Conservation (phyloP, 305 asterid species). For the Fraxinus latifolia region DNA sequence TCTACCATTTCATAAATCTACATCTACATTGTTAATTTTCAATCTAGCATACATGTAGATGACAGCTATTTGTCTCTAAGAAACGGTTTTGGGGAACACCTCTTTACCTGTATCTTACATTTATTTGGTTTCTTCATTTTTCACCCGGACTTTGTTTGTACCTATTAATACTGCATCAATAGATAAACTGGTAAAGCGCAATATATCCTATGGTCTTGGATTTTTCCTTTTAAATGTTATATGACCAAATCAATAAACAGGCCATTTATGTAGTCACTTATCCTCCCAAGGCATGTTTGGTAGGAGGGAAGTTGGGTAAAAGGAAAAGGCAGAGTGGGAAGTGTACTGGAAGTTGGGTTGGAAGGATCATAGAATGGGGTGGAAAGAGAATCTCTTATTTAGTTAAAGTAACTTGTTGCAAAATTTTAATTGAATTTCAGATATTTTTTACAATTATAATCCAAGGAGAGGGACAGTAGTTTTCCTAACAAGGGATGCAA, state of each 20-base stretch:
- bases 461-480: not conserved
- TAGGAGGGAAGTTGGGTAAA: not conserved
- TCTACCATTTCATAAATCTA: not conserved
- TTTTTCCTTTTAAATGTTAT: not conserved
- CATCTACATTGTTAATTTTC: slow-evolving; percentile 1
- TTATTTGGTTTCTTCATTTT: slow-evolving; percentile 5
- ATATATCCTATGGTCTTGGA: not conserved
- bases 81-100: not conserved
- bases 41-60: not conserved
- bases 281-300: not conserved
- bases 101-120: not conserved
- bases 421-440: not conserved
- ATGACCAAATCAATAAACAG: not conserved
- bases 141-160: not conserved
- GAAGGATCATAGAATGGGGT: not conserved
- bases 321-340: not conserved
- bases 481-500: not conserved
- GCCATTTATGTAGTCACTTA: slow-evolving; percentile 1
- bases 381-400: not conserved
- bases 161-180: not conserved
- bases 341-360: not conserved
- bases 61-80: slow-evolving; percentile 5
- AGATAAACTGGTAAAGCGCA: not conserved
- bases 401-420: not conserved
- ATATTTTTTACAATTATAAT: not conserved